Base-by-base conservation (phyloP, 2,329 filamentous ascomycete genomes). In the Geosmithia flava region DNA sequence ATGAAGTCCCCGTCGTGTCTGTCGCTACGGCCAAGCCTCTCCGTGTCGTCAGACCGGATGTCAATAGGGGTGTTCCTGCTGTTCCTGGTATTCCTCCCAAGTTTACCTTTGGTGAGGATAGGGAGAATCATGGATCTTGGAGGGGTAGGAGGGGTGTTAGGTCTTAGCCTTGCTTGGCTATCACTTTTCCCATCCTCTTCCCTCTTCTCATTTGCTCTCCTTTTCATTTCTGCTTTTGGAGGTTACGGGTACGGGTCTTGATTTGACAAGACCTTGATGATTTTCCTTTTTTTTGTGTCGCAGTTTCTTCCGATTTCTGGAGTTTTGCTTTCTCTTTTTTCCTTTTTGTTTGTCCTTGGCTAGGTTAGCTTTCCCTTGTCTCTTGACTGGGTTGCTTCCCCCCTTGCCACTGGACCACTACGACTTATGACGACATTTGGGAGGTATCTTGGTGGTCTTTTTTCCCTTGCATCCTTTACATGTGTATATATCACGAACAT, bases 11-110 rank as follows among this genome's bases (percentile, higher is more conserved):
- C 51, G 47, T 53, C 44, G 44, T 43, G 11, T 43, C 53, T 4
- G 53, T 54, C 33, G 52, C 53, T 7, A 55, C 54, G 20, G 52
- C 44, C 29, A 58, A 54, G 48, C 58, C 19, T 15, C 58, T 16
- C 33, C 74, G 46, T 62, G 63, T 23, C 23, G 63, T 71, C 30
- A 61, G 70, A 30, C 67, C 71, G 6, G 68, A 72, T 53, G 63
- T 58, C 44, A 74, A 75, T 53, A 63, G 67, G 37, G 71, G 70
- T 16, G 69, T 72, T 44, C 70, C 71, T 3, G 61, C 56, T 27
- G 65, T 73, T 43, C 68, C 71, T 20, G 59, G 59, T 33, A 69
- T 74, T 29, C 68, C 73, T 13, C 59, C 62, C 48, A 66, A 69
- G 53, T 74, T 68, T 47, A 57, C 57, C 10, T 59, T 59, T 49